These are phyloP conservation scores for Chaetomium strumarium DNA, from an alignment of 2,329 filamentous ascomycete species.

Conservation along the genomic window DNA sequence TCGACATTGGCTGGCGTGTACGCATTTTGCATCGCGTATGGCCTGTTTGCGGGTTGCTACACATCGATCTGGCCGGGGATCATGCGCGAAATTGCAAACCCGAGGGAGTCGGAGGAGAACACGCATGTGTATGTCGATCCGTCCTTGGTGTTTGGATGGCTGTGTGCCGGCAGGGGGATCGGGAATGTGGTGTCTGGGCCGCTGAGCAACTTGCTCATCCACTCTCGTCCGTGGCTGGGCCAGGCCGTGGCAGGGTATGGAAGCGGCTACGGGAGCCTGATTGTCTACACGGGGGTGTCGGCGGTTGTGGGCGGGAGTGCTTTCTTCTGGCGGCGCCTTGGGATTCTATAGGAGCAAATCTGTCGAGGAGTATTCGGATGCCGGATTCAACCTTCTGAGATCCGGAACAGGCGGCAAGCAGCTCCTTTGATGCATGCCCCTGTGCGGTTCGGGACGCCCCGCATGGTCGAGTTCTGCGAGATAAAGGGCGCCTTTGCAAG, in stretches of 20 bases:
- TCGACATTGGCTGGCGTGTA: slow-evolving; percentile 48
- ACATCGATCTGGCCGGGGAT: slow-evolving; percentile 57
- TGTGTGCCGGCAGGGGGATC: slow-evolving; percentile 53
- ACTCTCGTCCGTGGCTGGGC: slow-evolving; percentile 39
- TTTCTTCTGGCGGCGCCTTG: neutral
- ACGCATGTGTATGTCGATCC: slow-evolving; percentile 32
- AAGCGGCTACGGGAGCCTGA: slow-evolving; percentile 46
- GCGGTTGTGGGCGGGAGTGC: slow-evolving; percentile 32
- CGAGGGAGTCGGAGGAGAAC: slow-evolving; percentile 18
- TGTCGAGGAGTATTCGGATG: too few relatives aligned
- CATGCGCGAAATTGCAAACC: slow-evolving; percentile 38
- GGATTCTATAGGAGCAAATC: too few relatives aligned
- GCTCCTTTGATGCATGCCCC: too few relatives aligned
- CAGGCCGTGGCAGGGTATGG: slow-evolving; percentile 39
- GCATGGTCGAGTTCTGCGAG: too few relatives aligned
- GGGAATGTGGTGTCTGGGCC: slow-evolving; percentile 55
- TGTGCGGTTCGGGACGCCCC: too few relatives aligned
- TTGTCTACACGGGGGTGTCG: slow-evolving; percentile 50
- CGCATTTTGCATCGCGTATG: slow-evolving; percentile 55
- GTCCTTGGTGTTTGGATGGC: slow-evolving; percentile 50
- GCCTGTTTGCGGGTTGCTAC: slow-evolving; percentile 60
- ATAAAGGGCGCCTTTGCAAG: too few relatives aligned
- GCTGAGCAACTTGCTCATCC: slow-evolving; percentile 47
- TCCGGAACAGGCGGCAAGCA: too few relatives aligned
- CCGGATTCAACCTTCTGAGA: too few relatives aligned